Evolutionary conservation across 805 yeast genomes (phyloP).

Genomic region (Metschnikowia rubicola): DNA sequence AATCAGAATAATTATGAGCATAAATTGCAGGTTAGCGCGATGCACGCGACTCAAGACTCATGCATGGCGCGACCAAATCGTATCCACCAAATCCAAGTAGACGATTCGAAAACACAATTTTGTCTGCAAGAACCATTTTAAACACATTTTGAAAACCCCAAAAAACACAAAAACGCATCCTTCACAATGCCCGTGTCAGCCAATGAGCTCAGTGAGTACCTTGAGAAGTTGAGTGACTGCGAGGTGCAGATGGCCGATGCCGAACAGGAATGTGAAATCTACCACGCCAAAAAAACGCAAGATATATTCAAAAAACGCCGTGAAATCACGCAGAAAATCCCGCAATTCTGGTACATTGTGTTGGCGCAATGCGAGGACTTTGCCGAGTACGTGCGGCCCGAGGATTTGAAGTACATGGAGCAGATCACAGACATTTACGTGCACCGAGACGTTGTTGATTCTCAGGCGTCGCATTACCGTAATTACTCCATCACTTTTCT

Average conservation of each 20-base stretch:
- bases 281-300: constrained; percentile 49
- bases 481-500: constrained; percentile 59
- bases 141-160: too few species aligned
- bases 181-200: too few species aligned
- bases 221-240: constrained; percentile 49
- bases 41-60: too few species aligned
- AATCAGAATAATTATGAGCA: too few species aligned
- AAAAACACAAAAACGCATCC: too few species aligned
- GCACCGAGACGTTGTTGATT: constrained; percentile 42
- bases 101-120: too few species aligned
- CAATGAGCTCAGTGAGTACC: constrained; percentile 24
- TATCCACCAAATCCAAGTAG: too few species aligned
- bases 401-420: constrained; percentile 76
- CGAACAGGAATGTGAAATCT: constrained; percentile 58
- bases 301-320: constrained; percentile 60
- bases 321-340: constrained; percentile 48
- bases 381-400: constrained; percentile 71
- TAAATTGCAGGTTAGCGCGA: too few species aligned
- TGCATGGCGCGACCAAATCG: too few species aligned
- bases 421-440: constrained; percentile 61
- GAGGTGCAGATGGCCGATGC: constrained; percentile 58
- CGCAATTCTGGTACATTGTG: constrained; percentile 85
- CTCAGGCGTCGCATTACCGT: constrained; percentile 37
- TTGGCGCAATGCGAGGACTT: constrained; percentile 82
- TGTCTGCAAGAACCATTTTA: too few species aligned